Evolutionary conservation across 1,284 basidiomycete species (phyloP), one percentile per base, ranked within the genome.

Genomic region (Neonothopanus nambi): DNA sequence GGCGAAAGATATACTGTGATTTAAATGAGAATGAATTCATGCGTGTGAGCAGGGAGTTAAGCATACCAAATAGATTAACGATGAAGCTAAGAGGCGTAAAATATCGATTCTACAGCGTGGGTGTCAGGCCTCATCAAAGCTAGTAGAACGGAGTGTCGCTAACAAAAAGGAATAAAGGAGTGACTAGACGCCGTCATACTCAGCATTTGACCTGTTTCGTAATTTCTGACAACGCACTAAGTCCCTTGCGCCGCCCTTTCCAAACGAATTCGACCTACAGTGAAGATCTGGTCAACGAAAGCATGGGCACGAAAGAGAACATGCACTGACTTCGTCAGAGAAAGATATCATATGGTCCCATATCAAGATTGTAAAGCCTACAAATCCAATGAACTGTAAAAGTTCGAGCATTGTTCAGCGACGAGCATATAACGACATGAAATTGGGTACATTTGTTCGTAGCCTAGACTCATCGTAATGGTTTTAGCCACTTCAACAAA

Each of bases 281-380:
- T n/a, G 15, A n/a, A n/a, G n/a, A n/a, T n/a, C n/a, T n/a, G 3
- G 15, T 35, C 9, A 13, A 15, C 39, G 28, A 35, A 39, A 47
- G 46, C 48, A 20, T 28, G 38, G 24, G 42, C 17, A 50, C 17
- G 6, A 18, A 38, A 42, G 28, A n/a, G 17, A 26, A 7, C 23
- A 58, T 59, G 20, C 46, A n/a, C n/a, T n/a, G n/a, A 75, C 72
- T 62, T 80, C 78, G 48, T 80, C 78, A 0, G 63, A 64, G 48
- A 80, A 74, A 0, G 79, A 78, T 49, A 78, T 67, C 17, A 79
- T 59, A 58, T 80, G 78, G 56, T 81, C 78, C 71, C 75, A 80
- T 18, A 79, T 54, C 5, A 80, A 63, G 5, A 76, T 67, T 0
- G 73, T 73, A 61, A 77, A 77, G 58, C 74, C 74, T 3, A 73